Evolutionary conservation across 129 eudicot genomes (phyloP).

Genomic region (Centella asiatica): DNA sequence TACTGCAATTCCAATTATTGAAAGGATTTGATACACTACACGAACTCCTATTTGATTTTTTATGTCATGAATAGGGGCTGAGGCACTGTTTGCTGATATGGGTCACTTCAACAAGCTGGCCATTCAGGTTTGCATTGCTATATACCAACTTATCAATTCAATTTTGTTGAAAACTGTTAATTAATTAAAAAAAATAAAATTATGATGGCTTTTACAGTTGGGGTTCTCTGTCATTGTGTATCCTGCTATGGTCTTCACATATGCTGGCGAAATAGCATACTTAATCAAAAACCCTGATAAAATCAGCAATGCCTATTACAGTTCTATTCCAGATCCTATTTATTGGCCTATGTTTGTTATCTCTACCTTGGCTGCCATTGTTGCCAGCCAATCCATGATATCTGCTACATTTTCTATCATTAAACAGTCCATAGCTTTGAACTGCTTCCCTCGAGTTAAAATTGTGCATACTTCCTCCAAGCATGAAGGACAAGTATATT

Average conservation of each 20-base stretch:
- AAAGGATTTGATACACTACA: no score
- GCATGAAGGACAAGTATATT: slow-evolving; percentile 71
- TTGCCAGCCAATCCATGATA: slow-evolving; percentile 68
- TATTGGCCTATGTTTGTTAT: slow-evolving; percentile 71
- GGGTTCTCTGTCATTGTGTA: slow-evolving; percentile 48
- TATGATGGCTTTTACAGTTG: no score
- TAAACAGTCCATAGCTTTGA: slow-evolving; percentile 63
- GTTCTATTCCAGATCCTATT: no score
- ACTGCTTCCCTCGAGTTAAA: slow-evolving; percentile 67
- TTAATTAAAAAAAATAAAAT: no score
- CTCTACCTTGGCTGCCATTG: slow-evolving; percentile 54
- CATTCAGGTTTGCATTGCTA: no score
- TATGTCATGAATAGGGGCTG: slow-evolving; percentile 44
- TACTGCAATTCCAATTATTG: no score
- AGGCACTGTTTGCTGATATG: slow-evolving; percentile 76
- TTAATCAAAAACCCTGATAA: slow-evolving; percentile 60
- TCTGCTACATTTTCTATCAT: slow-evolving; percentile 70
- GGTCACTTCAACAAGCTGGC: slow-evolving; percentile 57
- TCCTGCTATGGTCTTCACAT: slow-evolving; percentile 57
- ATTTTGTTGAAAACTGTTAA: no score
- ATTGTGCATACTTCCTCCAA: slow-evolving; percentile 61
- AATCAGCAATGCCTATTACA: no score
- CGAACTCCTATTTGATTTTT: no score
- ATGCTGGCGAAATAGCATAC: slow-evolving; percentile 73
- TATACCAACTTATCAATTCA: no score